Evolutionary conservation across 345 rosid species (phyloP).

Genomic region (Hypericum perforatum): DNA sequence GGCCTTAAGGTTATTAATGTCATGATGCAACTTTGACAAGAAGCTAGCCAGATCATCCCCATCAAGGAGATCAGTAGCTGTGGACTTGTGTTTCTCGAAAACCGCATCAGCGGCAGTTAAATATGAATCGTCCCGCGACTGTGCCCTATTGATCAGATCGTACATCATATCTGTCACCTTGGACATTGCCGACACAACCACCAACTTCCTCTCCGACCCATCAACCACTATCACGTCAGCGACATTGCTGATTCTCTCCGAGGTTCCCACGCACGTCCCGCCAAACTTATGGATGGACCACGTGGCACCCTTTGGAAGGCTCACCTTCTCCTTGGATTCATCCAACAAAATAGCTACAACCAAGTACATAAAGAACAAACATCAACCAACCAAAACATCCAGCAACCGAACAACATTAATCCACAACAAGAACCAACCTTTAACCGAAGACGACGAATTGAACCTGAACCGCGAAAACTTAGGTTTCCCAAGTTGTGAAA

Average conservation of each 20-base stretch:
- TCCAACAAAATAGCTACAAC: constrained; percentile 43
- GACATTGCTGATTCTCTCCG: constrained; percentile 76
- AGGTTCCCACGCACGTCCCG: constrained; percentile 92
- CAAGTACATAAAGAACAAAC: constrained; percentile 2
- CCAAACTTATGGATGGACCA: constrained; percentile 99
- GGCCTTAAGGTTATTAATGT: constrained; percentile 75
- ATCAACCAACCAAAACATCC: background rate
- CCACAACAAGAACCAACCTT: constrained; percentile 30
- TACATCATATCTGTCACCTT: constrained; percentile 99
- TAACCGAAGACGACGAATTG: constrained; percentile 32
- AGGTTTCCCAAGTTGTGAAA: constrained; percentile 21
- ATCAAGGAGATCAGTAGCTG: constrained; percentile 74
- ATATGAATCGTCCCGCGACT: constrained; percentile 74
- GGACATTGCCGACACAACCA: constrained; percentile 94
- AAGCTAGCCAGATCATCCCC: constrained; percentile 73
- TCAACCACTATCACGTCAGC: constrained; percentile 62
- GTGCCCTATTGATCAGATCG: constrained; percentile 78
- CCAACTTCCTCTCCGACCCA: constrained; percentile 62
- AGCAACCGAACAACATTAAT: background rate
- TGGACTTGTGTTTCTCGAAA: constrained; percentile 61
- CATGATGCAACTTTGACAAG: constrained; percentile 63
- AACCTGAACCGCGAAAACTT: constrained; percentile 20
- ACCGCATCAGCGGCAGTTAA: constrained; percentile 64
- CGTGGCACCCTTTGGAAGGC: constrained; percentile 51
- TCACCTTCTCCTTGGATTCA: constrained; percentile 31